Evolutionary conservation across 768 basidiomycete species (phyloP), one percentile per base, ranked within the genome.

Genomic region (Termitomyces sp.): DNA sequence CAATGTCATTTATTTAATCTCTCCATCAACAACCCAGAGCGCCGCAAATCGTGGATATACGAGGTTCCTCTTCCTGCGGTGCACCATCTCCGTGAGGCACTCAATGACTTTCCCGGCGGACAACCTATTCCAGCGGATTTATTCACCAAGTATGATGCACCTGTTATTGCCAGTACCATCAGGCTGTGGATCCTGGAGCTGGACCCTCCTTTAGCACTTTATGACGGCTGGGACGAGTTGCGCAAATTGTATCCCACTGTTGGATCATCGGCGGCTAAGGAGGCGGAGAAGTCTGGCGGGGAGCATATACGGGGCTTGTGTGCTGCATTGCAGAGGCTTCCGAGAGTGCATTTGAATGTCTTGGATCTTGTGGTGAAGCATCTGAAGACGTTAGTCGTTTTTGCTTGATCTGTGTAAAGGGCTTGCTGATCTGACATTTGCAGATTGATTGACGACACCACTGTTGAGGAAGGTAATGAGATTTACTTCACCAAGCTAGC

Each of bases 151-250:
- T 92, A 89, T 68, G 93, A 98, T 65, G 80, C 88, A 0, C 93
- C 95, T 16, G 85, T 96, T 20, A 81, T 96, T 32, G 94, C 95
- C 2, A 86, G 87, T 55, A 78, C 85, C 14, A 72, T 95, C 66
- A 98, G 95, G 73, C 74, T 98, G 14, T 98, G 93, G 91, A 68
- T 87, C 24, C 77, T 97, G n/a, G 95, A 98, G 70, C 80, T 98
- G 28, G 86, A 93, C 66, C 91, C 92, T 8, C 94, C 96, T 28
- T 70, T 97, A 12, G 81, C 84, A 18, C 74, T 90, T 48, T 96
- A 87, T 78, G 92, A 95, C 65, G 85, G 88, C 46, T 98, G 94
- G 90, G 93, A 95, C 44, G 94, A 97, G 32, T 78, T 95, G 60
- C 82, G 91, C 55, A 87, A 84, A 61, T 62, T 97, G n/a, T 98